Percentiles rank a stretch among this genome's conserved stretches.
Conservation (phyloP, 169 alveolate species). For the Plasmodium fragile region DNA sequence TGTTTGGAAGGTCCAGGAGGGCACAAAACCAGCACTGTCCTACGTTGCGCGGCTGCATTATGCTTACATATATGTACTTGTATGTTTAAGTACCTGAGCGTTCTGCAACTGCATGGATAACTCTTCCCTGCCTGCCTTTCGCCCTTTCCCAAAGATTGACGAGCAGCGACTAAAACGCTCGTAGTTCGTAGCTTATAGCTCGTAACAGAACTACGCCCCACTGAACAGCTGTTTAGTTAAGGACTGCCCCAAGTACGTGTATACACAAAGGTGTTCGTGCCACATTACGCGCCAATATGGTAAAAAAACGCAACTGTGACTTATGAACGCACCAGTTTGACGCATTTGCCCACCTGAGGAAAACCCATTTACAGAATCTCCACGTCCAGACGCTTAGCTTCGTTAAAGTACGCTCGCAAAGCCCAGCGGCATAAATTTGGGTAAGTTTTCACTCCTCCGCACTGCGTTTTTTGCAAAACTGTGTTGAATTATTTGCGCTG, state of each 20-base stretch:
- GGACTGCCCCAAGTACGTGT: background rate
- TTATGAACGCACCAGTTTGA: background rate
- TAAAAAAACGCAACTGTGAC: background rate
- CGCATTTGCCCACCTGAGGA: background rate
- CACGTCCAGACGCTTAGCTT: background rate
- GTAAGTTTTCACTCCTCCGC: background rate
- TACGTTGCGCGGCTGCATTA: background rate
- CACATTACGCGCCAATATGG: background rate
- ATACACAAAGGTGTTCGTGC: background rate
- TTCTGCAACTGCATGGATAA: background rate
- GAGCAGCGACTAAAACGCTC: background rate
- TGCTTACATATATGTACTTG: background rate
- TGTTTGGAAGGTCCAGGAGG: background rate
- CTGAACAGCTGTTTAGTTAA: background rate
- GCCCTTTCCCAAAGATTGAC: background rate
- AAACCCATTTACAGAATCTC: background rate
- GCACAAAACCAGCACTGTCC: background rate
- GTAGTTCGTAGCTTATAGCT: background rate
- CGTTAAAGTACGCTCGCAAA: background rate
- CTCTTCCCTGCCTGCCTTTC: background rate
- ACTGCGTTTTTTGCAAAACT: constrained; percentile 2
- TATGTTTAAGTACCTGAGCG: background rate
- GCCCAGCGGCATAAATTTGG: background rate
- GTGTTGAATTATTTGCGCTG: background rate
- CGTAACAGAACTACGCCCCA: background rate